Percentiles rank a stretch among this genome's conserved stretches.
phyloP scores from a whole-genome alignment of 2,329 filamentous ascomycete species.

The Scortechinia acanthostroma region DNA sequence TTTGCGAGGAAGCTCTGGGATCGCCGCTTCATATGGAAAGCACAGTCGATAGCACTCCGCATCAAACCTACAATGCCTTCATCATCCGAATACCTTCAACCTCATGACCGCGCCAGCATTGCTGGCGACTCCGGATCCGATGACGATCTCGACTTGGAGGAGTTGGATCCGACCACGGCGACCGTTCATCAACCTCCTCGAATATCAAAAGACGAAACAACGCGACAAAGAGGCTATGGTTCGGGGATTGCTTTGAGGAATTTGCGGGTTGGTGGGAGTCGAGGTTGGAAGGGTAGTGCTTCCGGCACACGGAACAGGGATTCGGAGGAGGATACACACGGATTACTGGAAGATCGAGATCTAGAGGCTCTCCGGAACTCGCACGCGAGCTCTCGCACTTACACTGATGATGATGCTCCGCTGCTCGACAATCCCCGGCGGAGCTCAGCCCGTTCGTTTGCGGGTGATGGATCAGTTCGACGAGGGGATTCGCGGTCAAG shows the following conservation, averaged over 20 bases:
- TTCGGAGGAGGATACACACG: neutral
- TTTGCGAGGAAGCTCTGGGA: too few relatives aligned
- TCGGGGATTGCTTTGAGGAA: slow-evolving; percentile 1
- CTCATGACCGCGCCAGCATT: neutral
- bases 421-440: slow-evolving; percentile 1
- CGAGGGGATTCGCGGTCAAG: neutral
- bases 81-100: neutral
- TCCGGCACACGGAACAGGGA: neutral
- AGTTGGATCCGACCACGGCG: neutral
- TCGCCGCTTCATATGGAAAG: neutral
- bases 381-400: neutral
- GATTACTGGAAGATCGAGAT: neutral
- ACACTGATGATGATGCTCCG: neutral
- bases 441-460: neutral
- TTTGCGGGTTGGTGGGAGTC: neutral
- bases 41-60: neutral
- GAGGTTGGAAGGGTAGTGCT: neutral
- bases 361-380: neutral
- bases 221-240: neutral
- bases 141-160: neutral
- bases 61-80: slow-evolving; percentile 1
- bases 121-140: neutral
- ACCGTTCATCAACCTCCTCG: neutral
- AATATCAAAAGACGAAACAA: neutral
- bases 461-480: neutral